phyloP scores from a whole-genome alignment of 371 early-diverging fungal species.

The Mucor irregularis region DNA sequence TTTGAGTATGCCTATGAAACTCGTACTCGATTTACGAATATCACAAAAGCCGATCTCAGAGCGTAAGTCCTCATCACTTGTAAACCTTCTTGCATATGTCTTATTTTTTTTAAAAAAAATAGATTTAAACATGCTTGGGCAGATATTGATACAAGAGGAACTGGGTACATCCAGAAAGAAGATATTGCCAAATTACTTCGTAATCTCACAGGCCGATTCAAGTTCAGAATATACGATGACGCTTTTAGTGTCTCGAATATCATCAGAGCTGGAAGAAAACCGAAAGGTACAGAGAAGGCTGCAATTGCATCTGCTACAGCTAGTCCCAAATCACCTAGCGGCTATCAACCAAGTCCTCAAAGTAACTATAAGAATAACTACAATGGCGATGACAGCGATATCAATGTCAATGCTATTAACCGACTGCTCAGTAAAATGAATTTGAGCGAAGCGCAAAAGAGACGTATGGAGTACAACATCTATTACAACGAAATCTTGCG shows the following conservation, averaged over 20 bases:
- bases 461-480: constrained; percentile 53
- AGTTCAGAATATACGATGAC: constrained; percentile 50
- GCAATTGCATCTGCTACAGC: not conserved
- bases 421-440: constrained; percentile 29
- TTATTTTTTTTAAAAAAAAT: not conserved
- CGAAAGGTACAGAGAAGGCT: not conserved
- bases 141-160: constrained; percentile 54
- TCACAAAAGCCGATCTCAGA: constrained; percentile 56
- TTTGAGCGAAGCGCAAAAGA: constrained; percentile 13
- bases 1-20: constrained; percentile 63
- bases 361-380: not conserved
- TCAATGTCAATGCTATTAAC: constrained; percentile 28
- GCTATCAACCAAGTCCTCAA: no score
- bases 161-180: constrained; percentile 54
- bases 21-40: constrained; percentile 52
- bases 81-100: not conserved
- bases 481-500: constrained; percentile 47
- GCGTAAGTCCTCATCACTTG: no score
- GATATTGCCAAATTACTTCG: constrained; percentile 47
- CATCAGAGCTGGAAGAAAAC: not conserved
- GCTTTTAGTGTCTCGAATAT: constrained; percentile 17
- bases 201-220: constrained; percentile 47
- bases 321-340: constrained; percentile 2
- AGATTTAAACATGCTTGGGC: constrained; percentile 63
- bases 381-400: not conserved